Base-by-base conservation (phyloP, 2,329 filamentous ascomycete species). In the Macrophomina pseudophaseolina region DNA sequence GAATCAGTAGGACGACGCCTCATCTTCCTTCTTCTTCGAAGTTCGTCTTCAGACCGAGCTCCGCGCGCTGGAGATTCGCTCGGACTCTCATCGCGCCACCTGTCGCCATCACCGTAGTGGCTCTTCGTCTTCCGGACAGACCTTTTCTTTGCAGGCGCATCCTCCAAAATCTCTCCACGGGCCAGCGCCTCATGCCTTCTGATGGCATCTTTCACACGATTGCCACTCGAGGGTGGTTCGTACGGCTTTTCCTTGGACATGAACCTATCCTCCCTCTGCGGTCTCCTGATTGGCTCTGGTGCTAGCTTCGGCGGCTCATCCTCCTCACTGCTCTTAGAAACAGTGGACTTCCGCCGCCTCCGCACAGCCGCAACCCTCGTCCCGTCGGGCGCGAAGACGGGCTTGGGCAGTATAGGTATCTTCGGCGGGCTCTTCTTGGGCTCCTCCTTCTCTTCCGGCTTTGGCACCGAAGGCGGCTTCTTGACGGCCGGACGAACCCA, bases 401-500 rank as follows among this genome's bases (percentile, higher is more conserved):
- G 64, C 44, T 59, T 56, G 6, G 64, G 64, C n/a, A 65, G 23
- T 16, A 58, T 51, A 18, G 52, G 64, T 12, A 49, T 51, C 46
- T 63, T 63, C 54, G 56, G 54, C 5, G 64, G 54, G 16, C 64
- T 66, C 35, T 66, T 66, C 58, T 58, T 64, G 5, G 65, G 65
- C 18, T 58, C 52, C 42, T 53, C 51, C 46, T 60, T 46, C 54
- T 66, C 64, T 35, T 60, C 64, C 35, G 46, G 42, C 46, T 66
- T 66, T 2, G 54, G 64, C 46, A 18, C 33, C 38, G 30, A 23
- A 23, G 23, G 70, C 35, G 72, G 70, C 67, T 72, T 72, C 18
- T 69, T 68, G 42, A 64, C 66, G 5, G 75, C 74, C 49, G 77
- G 76, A 7, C 77, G 74, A 62, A 79, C 77, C 77, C 77, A 79